phyloP scores from a whole-genome alignment of 2,329 filamentous ascomycete genomes.

The Aspergillus fumigatiaffinis region DNA sequence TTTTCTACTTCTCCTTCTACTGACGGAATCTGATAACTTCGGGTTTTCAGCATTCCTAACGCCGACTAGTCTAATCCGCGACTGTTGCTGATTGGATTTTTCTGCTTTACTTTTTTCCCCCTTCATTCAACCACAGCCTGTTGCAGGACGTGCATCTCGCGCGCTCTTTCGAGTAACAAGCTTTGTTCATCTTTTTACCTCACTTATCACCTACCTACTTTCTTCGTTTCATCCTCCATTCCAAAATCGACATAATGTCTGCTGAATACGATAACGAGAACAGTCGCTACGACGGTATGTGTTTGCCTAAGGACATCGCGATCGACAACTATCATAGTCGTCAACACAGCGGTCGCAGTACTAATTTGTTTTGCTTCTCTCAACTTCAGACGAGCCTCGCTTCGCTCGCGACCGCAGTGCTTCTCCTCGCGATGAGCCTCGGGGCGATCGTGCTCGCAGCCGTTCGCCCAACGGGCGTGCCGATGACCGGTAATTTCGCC shows the following conservation, averaged over 20 bases:
- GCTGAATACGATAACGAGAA: constrained; percentile 62
- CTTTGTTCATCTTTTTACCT: not conserved
- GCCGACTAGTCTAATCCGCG: not conserved
- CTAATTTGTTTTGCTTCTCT: constrained; percentile 13
- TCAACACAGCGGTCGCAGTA: constrained; percentile 3
- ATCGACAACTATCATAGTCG: constrained; percentile 5
- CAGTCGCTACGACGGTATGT: constrained; percentile 62
- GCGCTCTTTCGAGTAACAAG: not conserved
- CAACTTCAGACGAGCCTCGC: constrained; percentile 53
- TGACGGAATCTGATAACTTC: not conserved
- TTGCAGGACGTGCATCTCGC: constrained; percentile 9
- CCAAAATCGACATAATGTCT: constrained; percentile 34
- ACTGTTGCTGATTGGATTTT: constrained; percentile 15
- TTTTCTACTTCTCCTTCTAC: not conserved
- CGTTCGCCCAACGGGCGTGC: constrained; percentile 59
- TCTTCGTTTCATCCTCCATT: constrained; percentile 20
- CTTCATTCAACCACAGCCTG: not conserved
- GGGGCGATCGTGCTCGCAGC: constrained; percentile 57
- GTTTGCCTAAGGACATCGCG: constrained; percentile 9
- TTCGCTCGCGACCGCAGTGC: constrained; percentile 65
- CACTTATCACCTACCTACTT: constrained; percentile 1
- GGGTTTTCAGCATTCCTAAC: not conserved
- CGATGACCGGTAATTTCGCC: constrained; percentile 46
- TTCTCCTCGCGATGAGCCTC: constrained; percentile 58
- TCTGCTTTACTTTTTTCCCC: constrained; percentile 8